These are phyloP conservation scores for Pyrenophora teres DNA, from an alignment of 2,329 filamentous ascomycete genomes.

Conservation along the genomic window DNA sequence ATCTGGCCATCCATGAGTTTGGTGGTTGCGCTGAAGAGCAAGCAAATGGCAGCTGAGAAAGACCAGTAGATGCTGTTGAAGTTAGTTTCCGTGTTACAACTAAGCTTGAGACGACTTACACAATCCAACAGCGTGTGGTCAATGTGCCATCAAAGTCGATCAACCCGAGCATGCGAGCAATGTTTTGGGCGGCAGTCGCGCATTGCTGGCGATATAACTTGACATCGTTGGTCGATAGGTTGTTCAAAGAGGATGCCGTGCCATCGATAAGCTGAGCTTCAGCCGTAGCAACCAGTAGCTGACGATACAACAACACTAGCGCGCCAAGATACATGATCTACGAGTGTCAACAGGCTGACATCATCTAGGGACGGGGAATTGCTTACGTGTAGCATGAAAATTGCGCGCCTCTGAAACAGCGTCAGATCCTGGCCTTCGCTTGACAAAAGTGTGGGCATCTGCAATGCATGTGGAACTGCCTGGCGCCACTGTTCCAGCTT, in stretches of 20 bases:
- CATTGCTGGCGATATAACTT: constrained; percentile 39
- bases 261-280: constrained; percentile 38
- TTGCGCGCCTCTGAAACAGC: constrained; percentile 40
- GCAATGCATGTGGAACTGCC: constrained; percentile 39
- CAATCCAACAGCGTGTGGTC: constrained; percentile 46
- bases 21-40: constrained; percentile 42
- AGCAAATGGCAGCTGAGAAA: constrained; percentile 42
- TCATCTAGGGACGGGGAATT: background rate
- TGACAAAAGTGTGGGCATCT: constrained; percentile 38
- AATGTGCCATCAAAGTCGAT: constrained; percentile 44
- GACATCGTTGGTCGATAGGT: constrained; percentile 34
- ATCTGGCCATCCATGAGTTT: constrained; percentile 41
- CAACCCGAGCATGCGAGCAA: constrained; percentile 41
- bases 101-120: constrained; percentile 14
- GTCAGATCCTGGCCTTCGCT: constrained; percentile 29
- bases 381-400: constrained; percentile 46
- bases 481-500: constrained; percentile 44
- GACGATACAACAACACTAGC: constrained; percentile 44
- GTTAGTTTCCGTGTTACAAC: background rate
- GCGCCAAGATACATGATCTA: constrained; percentile 49
- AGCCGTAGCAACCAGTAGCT: constrained; percentile 40
- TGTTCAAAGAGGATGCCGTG: constrained; percentile 28
- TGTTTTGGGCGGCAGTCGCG: constrained; percentile 42
- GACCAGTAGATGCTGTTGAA: constrained; percentile 42
- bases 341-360: background rate